Conservation (phyloP, 2,329 filamentous ascomycete species). For the Volutella citrinella region DNA sequence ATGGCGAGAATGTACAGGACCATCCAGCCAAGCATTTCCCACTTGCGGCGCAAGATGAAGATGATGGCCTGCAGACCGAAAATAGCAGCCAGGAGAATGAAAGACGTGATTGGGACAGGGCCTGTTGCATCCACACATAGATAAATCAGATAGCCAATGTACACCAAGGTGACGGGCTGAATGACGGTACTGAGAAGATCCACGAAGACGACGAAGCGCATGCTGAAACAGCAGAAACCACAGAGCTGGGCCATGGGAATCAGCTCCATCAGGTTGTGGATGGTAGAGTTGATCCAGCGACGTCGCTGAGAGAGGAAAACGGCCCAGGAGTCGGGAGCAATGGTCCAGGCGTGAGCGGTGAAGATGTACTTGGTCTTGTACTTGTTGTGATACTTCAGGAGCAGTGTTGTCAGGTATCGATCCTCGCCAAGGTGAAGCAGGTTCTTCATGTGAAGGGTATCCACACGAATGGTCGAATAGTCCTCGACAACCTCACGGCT, state of each 20-base stretch:
- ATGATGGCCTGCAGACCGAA: slow-evolving; percentile 97
- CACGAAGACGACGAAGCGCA: slow-evolving; percentile 96
- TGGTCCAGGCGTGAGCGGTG: slow-evolving; percentile 90
- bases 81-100: slow-evolving; percentile 89
- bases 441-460: slow-evolving; percentile 99
- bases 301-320: slow-evolving; percentile 98
- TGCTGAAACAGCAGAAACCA: slow-evolving; percentile 99
- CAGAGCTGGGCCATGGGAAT: slow-evolving; percentile 92
- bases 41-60: slow-evolving; percentile 93
- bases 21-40: slow-evolving; percentile 99
- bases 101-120: slow-evolving; percentile 77
- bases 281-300: slow-evolving; percentile 99
- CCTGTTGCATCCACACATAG: slow-evolving; percentile 59
- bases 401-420: slow-evolving; percentile 91
- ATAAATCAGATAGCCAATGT: slow-evolving; percentile 86
- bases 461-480: slow-evolving; percentile 91
- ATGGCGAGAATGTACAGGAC: slow-evolving; percentile 89
- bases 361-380: slow-evolving; percentile 99
- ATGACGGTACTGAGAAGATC: slow-evolving; percentile 90
- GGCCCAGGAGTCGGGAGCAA: slow-evolving; percentile 88
- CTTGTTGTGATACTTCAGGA: slow-evolving; percentile 86
- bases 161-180: slow-evolving; percentile 86
- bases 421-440: slow-evolving; percentile 94
- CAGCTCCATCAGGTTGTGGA: slow-evolving; percentile 95
- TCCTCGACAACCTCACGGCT: slow-evolving; percentile 85